Evolutionary conservation across 108 stramenopile genomes (phyloP).

Genomic region (Pseudonitzschia multiseries): DNA sequence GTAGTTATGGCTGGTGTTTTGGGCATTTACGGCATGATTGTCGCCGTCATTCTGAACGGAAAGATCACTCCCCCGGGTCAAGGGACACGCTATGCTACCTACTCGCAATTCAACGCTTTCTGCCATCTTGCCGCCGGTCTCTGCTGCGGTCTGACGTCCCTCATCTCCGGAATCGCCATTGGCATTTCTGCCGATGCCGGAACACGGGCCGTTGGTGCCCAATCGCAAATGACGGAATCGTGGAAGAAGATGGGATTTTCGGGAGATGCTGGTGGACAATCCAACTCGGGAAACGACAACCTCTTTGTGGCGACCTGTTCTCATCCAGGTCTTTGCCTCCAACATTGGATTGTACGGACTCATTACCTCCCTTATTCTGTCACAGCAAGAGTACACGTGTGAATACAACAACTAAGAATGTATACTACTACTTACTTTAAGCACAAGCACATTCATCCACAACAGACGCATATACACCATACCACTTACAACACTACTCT

Average conservation of each 20-base stretch:
- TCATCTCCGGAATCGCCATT: conserved; percentile 69
- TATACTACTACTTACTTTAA: background rate
- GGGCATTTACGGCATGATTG: conserved; percentile 77
- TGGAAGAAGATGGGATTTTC: conserved; percentile 86
- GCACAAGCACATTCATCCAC: background rate
- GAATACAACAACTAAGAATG: conserved; percentile 18
- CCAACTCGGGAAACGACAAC: conserved; percentile 60
- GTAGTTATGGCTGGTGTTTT: conserved; percentile 82
- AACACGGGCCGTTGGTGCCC: conserved; percentile 91
- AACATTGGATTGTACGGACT: conserved; percentile 97
- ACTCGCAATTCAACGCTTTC: conserved; percentile 66
- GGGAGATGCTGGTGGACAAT: conserved; percentile 67
- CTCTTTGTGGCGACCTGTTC: conserved; percentile 96
- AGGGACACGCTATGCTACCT: conserved; percentile 47
- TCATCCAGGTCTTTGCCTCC: conserved; percentile 98
- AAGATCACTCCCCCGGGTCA: conserved; percentile 51
- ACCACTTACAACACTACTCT: background rate
- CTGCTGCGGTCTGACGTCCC: conserved; percentile 63
- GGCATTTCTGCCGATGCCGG: conserved; percentile 77
- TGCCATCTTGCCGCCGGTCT: conserved; percentile 67
- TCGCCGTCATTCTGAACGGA: conserved; percentile 76
- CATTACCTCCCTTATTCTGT: conserved; percentile 95
- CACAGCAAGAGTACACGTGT: conserved; percentile 49
- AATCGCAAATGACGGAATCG: conserved; percentile 69
- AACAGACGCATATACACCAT: background rate